Evolutionary conservation across 495 filamentous ascomycete species (phyloP).

Genomic region (Alectoria sarmentosa): DNA sequence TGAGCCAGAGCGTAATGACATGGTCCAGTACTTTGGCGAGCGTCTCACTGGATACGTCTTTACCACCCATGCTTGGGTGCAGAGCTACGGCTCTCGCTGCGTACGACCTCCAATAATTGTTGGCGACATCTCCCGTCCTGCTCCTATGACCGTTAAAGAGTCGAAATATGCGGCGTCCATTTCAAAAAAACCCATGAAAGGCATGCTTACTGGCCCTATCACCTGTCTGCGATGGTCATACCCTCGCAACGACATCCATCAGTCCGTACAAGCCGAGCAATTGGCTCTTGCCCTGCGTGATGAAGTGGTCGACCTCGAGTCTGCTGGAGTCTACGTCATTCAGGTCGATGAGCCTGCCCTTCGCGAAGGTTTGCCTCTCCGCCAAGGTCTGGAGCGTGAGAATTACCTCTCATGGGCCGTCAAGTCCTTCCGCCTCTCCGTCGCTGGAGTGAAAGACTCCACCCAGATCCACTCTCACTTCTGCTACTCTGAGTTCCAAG

Average conservation of each 20-base stretch:
- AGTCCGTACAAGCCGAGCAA: constrained; percentile 97
- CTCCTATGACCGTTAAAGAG: constrained; percentile 99
- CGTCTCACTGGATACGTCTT: constrained; percentile 94
- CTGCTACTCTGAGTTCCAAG: constrained; percentile 99
- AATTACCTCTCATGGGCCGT: constrained; percentile 96
- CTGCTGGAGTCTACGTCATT: constrained; percentile 92
- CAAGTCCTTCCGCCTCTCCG: constrained; percentile 90
- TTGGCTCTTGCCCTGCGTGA: constrained; percentile 96
- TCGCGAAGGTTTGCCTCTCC: constrained; percentile 97
- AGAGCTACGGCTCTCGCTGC: constrained; percentile 95
- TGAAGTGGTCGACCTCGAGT: constrained; percentile 95
- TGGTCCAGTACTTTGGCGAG: constrained; percentile 99
- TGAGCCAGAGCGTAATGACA: constrained; percentile 99
- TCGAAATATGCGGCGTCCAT: constrained; percentile 95
- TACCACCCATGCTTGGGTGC: constrained; percentile 98
- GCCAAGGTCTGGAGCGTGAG: constrained; percentile 82
- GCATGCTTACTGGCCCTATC: constrained; percentile 98
- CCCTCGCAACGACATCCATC: constrained; percentile 98
- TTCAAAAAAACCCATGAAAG: constrained; percentile 99
- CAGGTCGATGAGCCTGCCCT: constrained; percentile 99
- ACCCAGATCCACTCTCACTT: constrained; percentile 99
- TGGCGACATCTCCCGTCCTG: constrained; percentile 92
- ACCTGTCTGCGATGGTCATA: constrained; percentile 99
- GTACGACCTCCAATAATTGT: constrained; percentile 97
- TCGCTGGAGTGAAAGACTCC: constrained; percentile 79